These are phyloP conservation scores for Bipolaris oryzae DNA, from an alignment of 2,329 filamentous ascomycete genomes.

Conservation along the genomic window DNA sequence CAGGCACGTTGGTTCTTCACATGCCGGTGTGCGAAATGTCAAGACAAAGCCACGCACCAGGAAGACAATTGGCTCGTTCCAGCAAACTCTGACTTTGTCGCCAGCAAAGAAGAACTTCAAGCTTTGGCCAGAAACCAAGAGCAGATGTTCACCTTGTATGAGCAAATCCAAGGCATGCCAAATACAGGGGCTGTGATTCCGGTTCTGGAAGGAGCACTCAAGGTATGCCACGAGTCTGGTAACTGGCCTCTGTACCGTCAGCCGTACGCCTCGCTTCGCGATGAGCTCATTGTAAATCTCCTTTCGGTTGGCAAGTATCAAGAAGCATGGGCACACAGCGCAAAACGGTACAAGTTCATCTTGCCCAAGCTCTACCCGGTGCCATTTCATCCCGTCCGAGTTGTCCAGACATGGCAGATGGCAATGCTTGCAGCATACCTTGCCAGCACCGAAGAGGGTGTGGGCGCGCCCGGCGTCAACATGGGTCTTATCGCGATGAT, in stretches of 20 bases:
- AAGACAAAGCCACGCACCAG: slow-evolving; percentile 37
- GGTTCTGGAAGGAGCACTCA: slow-evolving; percentile 50
- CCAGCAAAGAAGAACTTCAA: slow-evolving; percentile 5
- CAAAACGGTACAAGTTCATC: slow-evolving; percentile 58
- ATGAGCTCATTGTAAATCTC: slow-evolving; percentile 59
- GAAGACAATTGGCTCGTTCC: slow-evolving; percentile 53
- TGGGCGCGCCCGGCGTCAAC: slow-evolving; percentile 45
- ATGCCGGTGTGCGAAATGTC: slow-evolving; percentile 62
- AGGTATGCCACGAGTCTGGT: slow-evolving; percentile 47
- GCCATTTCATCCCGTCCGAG: slow-evolving; percentile 59
- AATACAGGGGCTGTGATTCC: slow-evolving; percentile 41
- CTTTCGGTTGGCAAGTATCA: slow-evolving; percentile 53
- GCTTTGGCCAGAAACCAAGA: slow-evolving; percentile 37
- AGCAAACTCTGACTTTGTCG: slow-evolving; percentile 27
- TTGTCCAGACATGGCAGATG: slow-evolving; percentile 55
- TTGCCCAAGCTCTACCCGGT: slow-evolving; percentile 59
- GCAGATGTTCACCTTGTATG: slow-evolving; percentile 34
- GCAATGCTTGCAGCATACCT: slow-evolving; percentile 47
- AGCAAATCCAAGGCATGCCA: slow-evolving; percentile 26
- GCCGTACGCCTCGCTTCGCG: slow-evolving; percentile 60
- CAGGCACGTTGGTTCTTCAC: slow-evolving; percentile 63
- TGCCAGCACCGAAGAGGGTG: slow-evolving; percentile 30
- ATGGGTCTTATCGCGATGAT: slow-evolving; percentile 52
- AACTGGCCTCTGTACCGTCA: slow-evolving; percentile 59
- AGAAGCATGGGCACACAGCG: slow-evolving; percentile 58